Conservation (phyloP, 176 grass and related monocot species). For the Coix lacrymajobi region DNA sequence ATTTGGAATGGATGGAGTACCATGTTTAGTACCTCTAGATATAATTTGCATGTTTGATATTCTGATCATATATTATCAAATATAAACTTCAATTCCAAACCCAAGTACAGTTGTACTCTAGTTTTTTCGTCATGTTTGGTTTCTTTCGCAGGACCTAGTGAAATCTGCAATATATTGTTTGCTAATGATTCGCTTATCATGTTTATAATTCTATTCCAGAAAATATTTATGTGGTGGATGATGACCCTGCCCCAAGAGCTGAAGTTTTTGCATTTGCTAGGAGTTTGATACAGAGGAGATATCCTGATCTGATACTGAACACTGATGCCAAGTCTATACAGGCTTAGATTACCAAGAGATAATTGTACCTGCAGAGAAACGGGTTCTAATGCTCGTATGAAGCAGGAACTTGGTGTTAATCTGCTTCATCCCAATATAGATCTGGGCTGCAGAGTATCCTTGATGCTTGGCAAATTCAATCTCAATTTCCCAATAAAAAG, state of each 20-base stretch:
- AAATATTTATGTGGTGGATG: slow-evolving; percentile 81
- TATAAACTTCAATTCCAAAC: background rate
- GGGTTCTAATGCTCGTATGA: slow-evolving; percentile 68
- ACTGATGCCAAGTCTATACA: background rate
- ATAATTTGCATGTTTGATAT: background rate
- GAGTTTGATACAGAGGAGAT: slow-evolving; percentile 51
- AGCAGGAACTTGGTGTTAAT: slow-evolving; percentile 59
- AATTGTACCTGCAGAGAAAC: slow-evolving; percentile 49
- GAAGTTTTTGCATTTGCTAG: slow-evolving; percentile 77
- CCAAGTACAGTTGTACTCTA: background rate
- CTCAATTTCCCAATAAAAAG: background rate
- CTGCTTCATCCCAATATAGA: slow-evolving; percentile 66
- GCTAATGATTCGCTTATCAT: background rate
- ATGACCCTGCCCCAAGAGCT: slow-evolving; percentile 67
- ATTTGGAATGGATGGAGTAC: background rate
- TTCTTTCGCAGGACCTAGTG: background rate
- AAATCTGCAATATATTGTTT: background rate
- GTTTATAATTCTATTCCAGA: slow-evolving; percentile 23
- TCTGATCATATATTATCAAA: background rate
- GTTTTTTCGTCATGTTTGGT: background rate
- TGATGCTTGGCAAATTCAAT: slow-evolving; percentile 35
- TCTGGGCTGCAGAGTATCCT: slow-evolving; percentile 68
- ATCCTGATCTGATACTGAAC: slow-evolving; percentile 36
- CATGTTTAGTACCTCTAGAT: background rate
- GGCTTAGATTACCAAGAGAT: background rate